Percentiles rank a stretch among this genome's conserved stretches.
These are phyloP conservation scores for Tuber brumale DNA, from an alignment of 495 filamentous ascomycete genomes.

Conservation along the genomic window DNA sequence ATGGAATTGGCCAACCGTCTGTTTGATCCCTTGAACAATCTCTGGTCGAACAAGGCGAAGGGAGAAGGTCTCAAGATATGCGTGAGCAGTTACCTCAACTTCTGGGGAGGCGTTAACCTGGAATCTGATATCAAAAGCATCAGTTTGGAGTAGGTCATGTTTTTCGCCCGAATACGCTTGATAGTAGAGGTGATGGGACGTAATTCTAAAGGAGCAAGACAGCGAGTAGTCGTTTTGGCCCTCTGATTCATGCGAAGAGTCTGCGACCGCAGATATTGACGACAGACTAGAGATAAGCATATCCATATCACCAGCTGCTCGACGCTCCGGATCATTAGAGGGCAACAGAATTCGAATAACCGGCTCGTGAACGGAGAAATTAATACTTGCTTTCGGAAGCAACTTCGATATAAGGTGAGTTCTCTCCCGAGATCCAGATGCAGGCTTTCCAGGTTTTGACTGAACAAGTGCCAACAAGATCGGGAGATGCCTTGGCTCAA, in stretches of 20 bases:
- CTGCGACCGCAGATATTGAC: conserved; percentile 81
- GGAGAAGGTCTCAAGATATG: conserved; percentile 76
- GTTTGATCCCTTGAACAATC: conserved; percentile 82
- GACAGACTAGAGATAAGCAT: conserved; percentile 90
- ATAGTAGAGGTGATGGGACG: conserved; percentile 90
- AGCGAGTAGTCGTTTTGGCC: conserved; percentile 82
- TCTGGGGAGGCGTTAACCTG: conserved; percentile 80
- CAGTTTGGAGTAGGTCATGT: conserved; percentile 77
- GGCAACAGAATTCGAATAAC: conserved; percentile 84
- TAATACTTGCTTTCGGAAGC: conserved; percentile 88
- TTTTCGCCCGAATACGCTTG: conserved; percentile 74
- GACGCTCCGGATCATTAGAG: conserved; percentile 56
- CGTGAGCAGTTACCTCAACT: conserved; percentile 70
- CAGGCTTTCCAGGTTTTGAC: conserved; percentile 49
- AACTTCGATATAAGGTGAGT: conserved; percentile 80
- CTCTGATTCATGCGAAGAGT: conserved; percentile 84
- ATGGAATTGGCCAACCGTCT: conserved; percentile 76
- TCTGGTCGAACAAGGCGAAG: conserved; percentile 84
- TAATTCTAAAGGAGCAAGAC: conserved; percentile 69
- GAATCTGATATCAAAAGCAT: conserved; percentile 76
- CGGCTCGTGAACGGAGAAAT: conserved; percentile 92
- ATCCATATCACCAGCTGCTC: conserved; percentile 65
- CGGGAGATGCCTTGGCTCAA: conserved; percentile 90
- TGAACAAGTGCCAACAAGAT: conserved; percentile 70
- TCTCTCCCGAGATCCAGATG: conserved; percentile 44